Conservation (phyloP, 805 yeast species). For the Ogataea trehalophila region DNA sequence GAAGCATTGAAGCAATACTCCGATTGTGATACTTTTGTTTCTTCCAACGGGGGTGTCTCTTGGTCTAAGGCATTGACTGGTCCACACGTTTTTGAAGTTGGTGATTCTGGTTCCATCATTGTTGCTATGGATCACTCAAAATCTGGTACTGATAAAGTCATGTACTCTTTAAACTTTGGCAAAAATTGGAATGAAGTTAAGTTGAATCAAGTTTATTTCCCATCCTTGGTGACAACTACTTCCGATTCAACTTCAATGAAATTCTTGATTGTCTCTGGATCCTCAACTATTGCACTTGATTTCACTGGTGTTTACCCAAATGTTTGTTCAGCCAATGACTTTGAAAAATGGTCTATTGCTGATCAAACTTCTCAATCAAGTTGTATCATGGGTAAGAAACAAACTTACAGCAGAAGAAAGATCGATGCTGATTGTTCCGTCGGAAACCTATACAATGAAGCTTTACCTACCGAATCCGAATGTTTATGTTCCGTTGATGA, state of each 20-base stretch:
- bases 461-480: slow-evolving; percentile 34
- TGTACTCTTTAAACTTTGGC: slow-evolving; percentile 68
- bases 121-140: slow-evolving; percentile 41
- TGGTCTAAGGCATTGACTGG: slow-evolving; percentile 58
- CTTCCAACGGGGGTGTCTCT: slow-evolving; percentile 63
- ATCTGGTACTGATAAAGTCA: slow-evolving; percentile 28
- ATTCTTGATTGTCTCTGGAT: slow-evolving; percentile 45
- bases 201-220: slow-evolving; percentile 38
- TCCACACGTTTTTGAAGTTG: slow-evolving; percentile 50
- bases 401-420: slow-evolving; percentile 52
- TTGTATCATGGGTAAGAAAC: slow-evolving; percentile 62
- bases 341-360: slow-evolving; percentile 45
- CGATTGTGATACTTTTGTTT: slow-evolving; percentile 46
- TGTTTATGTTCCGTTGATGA: slow-evolving; percentile 56
- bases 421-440: slow-evolving; percentile 53
- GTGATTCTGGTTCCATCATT: slow-evolving; percentile 69
- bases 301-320: slow-evolving; percentile 32
- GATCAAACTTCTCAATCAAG: not conserved
- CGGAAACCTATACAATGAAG: slow-evolving; percentile 33
- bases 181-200: slow-evolving; percentile 45
- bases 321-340: slow-evolving; percentile 37
- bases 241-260: slow-evolving; percentile 61
- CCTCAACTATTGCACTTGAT: slow-evolving; percentile 43
- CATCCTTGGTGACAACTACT: slow-evolving; percentile 46
- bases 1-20: slow-evolving; percentile 20